Evolutionary conservation across 2,329 filamentous ascomycete genomes (phyloP).

Genomic region (Cladosporium sp.): DNA sequence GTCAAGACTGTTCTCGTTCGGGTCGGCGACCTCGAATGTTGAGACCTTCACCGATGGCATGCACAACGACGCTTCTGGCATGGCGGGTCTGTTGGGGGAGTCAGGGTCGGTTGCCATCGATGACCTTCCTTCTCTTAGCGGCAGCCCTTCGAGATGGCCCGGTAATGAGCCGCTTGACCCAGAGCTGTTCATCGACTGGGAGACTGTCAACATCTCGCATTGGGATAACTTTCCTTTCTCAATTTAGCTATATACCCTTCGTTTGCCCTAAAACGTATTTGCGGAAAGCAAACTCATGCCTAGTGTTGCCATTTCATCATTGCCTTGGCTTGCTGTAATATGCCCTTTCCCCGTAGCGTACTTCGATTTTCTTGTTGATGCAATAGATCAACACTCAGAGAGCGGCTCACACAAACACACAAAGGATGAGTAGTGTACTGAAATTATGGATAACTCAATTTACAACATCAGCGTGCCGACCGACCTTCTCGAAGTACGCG

Average conservation of each 20-base stretch:
- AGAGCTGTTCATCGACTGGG: conserved; percentile 17
- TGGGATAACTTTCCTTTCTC: conserved; percentile 19
- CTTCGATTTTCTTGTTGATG: not conserved
- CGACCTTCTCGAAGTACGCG: not conserved
- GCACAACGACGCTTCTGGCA: not conserved
- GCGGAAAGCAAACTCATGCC: not conserved
- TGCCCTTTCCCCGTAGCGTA: not conserved
- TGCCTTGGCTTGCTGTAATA: not conserved
- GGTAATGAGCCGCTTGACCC: conserved; percentile 3
- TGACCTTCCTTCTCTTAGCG: not conserved
- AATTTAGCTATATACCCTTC: not conserved
- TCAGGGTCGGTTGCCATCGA: conserved; percentile 5
- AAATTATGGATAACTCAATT: not conserved
- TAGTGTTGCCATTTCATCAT: not conserved
- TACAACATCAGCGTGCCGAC: not conserved
- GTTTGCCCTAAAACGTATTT: not conserved
- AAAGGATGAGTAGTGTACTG: not conserved
- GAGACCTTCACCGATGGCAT: not conserved
- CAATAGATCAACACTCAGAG: not conserved
- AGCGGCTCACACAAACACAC: not conserved
- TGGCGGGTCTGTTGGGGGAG: not conserved
- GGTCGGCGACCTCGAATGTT: not conserved
- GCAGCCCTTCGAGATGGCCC: conserved; percentile 4
- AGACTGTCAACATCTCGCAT: conserved; percentile 17
- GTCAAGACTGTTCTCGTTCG: conserved; percentile 10